These are phyloP conservation scores for Trichophyton schoenleinii DNA, from an alignment of 2,329 filamentous ascomycete genomes.

Conservation along the genomic window DNA sequence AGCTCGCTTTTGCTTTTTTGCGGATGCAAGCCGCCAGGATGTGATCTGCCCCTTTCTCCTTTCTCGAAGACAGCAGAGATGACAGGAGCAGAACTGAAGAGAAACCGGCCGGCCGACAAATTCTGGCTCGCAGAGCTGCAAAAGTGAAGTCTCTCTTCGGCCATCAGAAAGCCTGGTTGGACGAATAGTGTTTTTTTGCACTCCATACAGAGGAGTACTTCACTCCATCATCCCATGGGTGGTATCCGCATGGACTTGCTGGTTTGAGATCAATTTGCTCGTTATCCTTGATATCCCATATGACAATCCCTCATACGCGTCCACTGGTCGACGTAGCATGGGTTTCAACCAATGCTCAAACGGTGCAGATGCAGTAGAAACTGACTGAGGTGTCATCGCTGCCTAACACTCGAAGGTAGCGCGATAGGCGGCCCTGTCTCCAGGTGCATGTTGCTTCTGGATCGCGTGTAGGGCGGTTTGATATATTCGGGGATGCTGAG, in stretches of 20 bases:
- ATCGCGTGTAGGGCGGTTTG: not conserved
- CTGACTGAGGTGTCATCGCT: not conserved
- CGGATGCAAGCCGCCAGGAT: not conserved
- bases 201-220: too few relatives aligned
- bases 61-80: not conserved
- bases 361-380: not conserved
- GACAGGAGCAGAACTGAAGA: not conserved
- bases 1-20: not conserved
- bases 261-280: not conserved
- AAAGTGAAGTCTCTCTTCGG: not conserved
- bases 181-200: not conserved
- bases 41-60: not conserved
- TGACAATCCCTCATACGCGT: not conserved
- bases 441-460: not conserved
- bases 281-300: not conserved
- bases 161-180: not conserved
- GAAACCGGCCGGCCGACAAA: not conserved
- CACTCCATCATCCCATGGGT: not conserved
- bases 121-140: not conserved
- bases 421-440: not conserved
- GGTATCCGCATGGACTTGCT: not conserved
- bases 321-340: not conserved
- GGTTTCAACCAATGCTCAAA: not conserved
- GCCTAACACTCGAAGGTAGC: not conserved
- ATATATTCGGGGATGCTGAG: not conserved